phyloP scores from a whole-genome alignment of 768 basidiomycete species.

The Lyophyllum atratum region DNA sequence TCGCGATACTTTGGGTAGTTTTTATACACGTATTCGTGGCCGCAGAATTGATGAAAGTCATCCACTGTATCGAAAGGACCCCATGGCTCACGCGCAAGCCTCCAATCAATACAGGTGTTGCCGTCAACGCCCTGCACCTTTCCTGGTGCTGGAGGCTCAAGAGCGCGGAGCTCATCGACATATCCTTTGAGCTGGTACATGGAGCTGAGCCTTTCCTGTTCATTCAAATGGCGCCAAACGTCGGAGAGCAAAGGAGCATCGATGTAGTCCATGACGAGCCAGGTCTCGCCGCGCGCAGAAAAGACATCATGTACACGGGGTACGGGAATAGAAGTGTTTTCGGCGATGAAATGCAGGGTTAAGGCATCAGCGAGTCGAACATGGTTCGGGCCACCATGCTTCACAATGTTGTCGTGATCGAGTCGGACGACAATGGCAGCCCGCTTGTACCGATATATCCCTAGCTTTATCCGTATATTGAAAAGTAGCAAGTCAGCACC shows the following conservation, averaged over 20 bases:
- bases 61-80: constrained; percentile 14
- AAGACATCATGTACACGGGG: constrained; percentile 18
- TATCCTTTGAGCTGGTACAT: constrained; percentile 16
- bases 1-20: constrained; percentile 7
- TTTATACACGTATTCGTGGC: background rate
- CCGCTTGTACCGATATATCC: background rate
- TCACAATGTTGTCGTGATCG: background rate
- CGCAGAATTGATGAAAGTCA: background rate
- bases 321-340: constrained; percentile 24
- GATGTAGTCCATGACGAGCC: constrained; percentile 21
- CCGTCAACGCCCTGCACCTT: constrained; percentile 11
- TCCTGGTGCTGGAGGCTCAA: constrained; percentile 12
- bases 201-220: background rate
- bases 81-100: constrained; percentile 7
- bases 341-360: constrained; percentile 19
- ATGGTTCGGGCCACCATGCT: background rate
- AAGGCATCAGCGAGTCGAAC: constrained; percentile 17
- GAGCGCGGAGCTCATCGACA: constrained; percentile 14
- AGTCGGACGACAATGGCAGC: background rate
- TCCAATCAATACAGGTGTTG: constrained; percentile 3
- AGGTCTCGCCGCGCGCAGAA: background rate
- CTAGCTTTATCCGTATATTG: background rate
- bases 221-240: background rate
- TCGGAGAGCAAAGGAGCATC: constrained; percentile 7
- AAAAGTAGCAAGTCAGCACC: background rate